Base-by-base conservation (phyloP, 139 green algal species). In the Picochlorum sp. region DNA sequence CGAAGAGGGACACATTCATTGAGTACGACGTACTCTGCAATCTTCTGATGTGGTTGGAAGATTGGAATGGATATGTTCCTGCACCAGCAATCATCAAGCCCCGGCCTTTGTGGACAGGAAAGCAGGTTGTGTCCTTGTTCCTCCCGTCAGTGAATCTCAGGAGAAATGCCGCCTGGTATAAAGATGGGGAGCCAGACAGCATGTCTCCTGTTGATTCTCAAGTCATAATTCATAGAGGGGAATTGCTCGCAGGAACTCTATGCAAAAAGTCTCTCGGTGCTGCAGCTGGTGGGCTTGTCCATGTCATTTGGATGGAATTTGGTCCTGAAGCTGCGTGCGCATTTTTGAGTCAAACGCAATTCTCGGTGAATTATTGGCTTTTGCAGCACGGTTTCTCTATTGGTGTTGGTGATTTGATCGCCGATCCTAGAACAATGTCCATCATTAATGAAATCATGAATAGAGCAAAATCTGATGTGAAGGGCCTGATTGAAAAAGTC, bases 1-100 rank as follows among this genome's bases (percentile, higher is more conserved):
- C 91, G 28, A 95, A 96, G 80, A 84, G 94, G 11, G 94, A 99
- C 84, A 95, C 86, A 7, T 98, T 99, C 81, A 95, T 99, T 37
- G 77, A 89, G 66, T 50, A 65, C 23, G 89, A 98, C 50, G 14
- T 97, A n/a, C 89, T 98, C 64, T 96, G 96, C 82, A 97, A 97
- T 78, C 92, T 95, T 45, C 71, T 97, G 13, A 93, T 98, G 89
- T 95, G 91, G 83, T 74, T 95, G 68, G 84, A 92, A 68, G 80
- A 91, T 70, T 97, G 90, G 87, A 83, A 99, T 72, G 93, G 94
- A 49, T 74, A 76, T 4, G 74, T 99, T 44, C 93, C 94, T n/a
- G 82, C 83, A 63, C 94, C 94, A 23, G 71, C 90, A 13, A 88
- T 99, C 60, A 75, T 98, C 37, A 99, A 98, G 79, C 92, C 94